These are phyloP conservation scores for Penicillium alfredii DNA, from an alignment of 495 filamentous ascomycete genomes.

Conservation along the genomic window DNA sequence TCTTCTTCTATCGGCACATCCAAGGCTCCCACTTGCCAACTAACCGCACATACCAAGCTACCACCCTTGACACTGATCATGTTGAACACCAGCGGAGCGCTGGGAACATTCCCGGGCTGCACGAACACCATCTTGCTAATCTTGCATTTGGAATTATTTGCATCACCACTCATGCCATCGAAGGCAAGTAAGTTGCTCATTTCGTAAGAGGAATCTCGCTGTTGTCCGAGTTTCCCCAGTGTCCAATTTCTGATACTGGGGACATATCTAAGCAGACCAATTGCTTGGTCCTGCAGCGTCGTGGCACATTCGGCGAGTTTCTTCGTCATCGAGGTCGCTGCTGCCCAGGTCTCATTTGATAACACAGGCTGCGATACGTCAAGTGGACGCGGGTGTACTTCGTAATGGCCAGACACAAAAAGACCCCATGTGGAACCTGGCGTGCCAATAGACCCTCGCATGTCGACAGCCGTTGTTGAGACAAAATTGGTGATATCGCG, in stretches of 20 bases:
- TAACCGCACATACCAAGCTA: constrained; percentile 15
- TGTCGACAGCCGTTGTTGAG: constrained; percentile 20
- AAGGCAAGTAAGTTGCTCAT: constrained; percentile 25
- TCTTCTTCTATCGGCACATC: constrained; percentile 12
- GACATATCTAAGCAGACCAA: constrained; percentile 21
- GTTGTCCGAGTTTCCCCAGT: constrained; percentile 14
- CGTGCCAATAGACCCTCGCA: constrained; percentile 16
- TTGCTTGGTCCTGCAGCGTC: constrained; percentile 19
- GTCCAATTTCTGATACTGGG: constrained; percentile 20
- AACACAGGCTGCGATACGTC: constrained; percentile 2
- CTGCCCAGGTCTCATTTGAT: constrained; percentile 15
- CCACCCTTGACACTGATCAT: constrained; percentile 22
- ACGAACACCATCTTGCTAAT: constrained; percentile 25
- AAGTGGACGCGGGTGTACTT: constrained; percentile 7
- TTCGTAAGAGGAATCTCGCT: constrained; percentile 22
- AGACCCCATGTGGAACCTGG: constrained; percentile 16
- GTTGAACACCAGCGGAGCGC: constrained; percentile 22
- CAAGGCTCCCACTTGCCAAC: constrained; percentile 23
- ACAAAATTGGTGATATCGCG: constrained; percentile 15
- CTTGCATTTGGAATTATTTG: constrained; percentile 6
- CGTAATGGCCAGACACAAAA: constrained; percentile 12
- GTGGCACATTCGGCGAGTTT: constrained; percentile 13
- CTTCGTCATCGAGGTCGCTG: constrained; percentile 15
- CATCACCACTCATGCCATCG: constrained; percentile 7
- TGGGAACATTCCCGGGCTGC: constrained; percentile 20